These are phyloP conservation scores for Phytophthora sojae DNA, from an alignment of 352 stramenopile species.

Conservation along the genomic window DNA sequence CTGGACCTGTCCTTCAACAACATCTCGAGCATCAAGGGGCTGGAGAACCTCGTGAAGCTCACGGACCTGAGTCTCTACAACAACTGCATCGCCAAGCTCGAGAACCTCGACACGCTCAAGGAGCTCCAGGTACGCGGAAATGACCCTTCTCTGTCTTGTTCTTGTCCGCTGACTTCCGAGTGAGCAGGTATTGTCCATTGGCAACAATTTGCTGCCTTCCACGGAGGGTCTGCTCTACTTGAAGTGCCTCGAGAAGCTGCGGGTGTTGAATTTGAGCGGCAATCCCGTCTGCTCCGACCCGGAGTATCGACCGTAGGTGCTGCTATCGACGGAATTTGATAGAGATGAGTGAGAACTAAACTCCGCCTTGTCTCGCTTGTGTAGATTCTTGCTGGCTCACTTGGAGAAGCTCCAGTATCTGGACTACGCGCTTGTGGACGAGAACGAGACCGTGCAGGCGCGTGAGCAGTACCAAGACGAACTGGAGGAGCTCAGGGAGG, in stretches of 20 bases:
- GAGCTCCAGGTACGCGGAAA: constrained; percentile 70
- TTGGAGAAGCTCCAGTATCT: constrained; percentile 94
- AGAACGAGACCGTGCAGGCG: constrained; percentile 76
- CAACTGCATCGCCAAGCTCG: constrained; percentile 93
- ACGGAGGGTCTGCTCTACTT: constrained; percentile 81
- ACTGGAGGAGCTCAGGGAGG: constrained; percentile 82
- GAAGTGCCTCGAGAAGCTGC: constrained; percentile 87
- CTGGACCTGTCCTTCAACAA: constrained; percentile 97
- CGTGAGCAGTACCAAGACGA: constrained; percentile 93
- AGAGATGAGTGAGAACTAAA: constrained; percentile 1
- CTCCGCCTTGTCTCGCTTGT: not conserved
- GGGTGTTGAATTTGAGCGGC: constrained; percentile 92
- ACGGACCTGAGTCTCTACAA: constrained; percentile 94
- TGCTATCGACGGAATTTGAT: not conserved
- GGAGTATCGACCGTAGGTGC: constrained; percentile 88
- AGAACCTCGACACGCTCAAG: constrained; percentile 91
- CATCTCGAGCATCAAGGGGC: constrained; percentile 90
- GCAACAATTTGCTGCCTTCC: constrained; percentile 90
- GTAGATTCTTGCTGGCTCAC: constrained; percentile 90
- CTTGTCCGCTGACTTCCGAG: not conserved
- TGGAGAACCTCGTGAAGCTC: constrained; percentile 91
- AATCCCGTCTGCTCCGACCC: constrained; percentile 94
- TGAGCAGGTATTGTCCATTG: constrained; percentile 88
- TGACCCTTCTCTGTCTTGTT: not conserved
- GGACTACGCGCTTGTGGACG: constrained; percentile 92